Base-by-base conservation (phyloP, 2,329 filamentous ascomycete species). In the Calonectria crousiana region DNA sequence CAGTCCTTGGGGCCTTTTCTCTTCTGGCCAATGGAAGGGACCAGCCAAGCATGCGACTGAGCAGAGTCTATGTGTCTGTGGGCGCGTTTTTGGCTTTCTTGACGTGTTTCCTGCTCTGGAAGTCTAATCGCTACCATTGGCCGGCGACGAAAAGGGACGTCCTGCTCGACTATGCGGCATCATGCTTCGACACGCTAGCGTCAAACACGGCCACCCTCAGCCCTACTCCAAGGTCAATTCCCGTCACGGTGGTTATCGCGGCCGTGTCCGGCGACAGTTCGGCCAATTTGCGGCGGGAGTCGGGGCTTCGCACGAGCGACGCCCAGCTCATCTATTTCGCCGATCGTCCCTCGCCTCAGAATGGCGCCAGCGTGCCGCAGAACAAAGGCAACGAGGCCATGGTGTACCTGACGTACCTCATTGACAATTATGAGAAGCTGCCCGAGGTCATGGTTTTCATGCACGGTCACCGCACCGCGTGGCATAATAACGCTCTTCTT, bases 371-470 rank as follows among this genome's bases (percentile, higher is more conserved):
- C n/a, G 51, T 66, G 23, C 49, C 62, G 5, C 38, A 60, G 10
- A 71, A 71, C 14, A 71, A 71, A 26, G 69, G 69, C 51, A 67
- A 71, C 18, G 69, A 71, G 26, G 69, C 69, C 38, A 67, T 71
- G 69, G 51, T 47, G 38, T 71, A 71, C 62, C 26, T 71, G 38
- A 67, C 69, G 3, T 71, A 60, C 23, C 32, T 71, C 38, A 67
- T 71, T 30, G 69, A 71, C 26, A 41, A 67, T 16, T 71, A 71
- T 28, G 32, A 67, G 0, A 23, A 23, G 2, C 69, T 67, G n/a
- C 69, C 69, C 23, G 30, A 71, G 14, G 69, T 71, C 30, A 66
- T 71, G 60, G 23, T 71, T 30, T 71, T 71, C 36, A 67, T 71
- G 69, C 69, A 71, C 32, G 69, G 38, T n/a, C 69, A 71, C 34